phyloP scores from a whole-genome alignment of 371 early-diverging fungal genomes.

The Syncephalastrum racemosum region DNA sequence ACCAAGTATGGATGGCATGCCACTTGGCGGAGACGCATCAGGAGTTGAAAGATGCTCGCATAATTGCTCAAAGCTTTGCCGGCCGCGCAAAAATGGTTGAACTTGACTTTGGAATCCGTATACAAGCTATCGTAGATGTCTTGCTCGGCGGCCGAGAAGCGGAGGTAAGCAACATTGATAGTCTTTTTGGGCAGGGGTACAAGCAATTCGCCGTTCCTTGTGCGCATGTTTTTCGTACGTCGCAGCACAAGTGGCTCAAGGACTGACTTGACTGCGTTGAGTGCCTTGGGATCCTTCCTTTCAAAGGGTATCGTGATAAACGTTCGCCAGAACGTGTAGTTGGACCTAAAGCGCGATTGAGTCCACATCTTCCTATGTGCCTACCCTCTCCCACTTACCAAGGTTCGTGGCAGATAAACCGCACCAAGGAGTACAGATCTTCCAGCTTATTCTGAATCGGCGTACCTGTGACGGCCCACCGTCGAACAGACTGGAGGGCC shows the following conservation, averaged over 20 bases:
- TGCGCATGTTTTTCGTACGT: conserved; percentile 63
- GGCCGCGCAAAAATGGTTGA: conserved; percentile 43
- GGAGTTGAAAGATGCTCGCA: conserved; percentile 52
- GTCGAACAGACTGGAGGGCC: conserved; percentile 57
- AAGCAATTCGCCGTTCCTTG: conserved; percentile 56
- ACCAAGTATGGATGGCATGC: conserved; percentile 67
- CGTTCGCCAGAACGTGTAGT: conserved; percentile 63
- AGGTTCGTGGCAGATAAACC: conserved; percentile 76
- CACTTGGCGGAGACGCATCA: conserved; percentile 61
- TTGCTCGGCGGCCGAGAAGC: conserved; percentile 48
- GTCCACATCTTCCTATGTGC: background rate
- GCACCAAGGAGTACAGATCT: conserved; percentile 82
- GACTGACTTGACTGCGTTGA: conserved; percentile 64
- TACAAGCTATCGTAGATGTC: conserved; percentile 49
- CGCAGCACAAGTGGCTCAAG: conserved; percentile 68
- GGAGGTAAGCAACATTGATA: conserved; percentile 58
- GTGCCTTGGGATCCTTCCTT: conserved; percentile 53
- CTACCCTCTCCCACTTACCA: conserved; percentile 35
- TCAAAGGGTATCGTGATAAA: conserved; percentile 68
- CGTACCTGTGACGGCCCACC: conserved; percentile 84
- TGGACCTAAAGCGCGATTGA: conserved; percentile 24
- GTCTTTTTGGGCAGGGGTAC: conserved; percentile 61
- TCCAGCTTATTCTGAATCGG: conserved; percentile 74
- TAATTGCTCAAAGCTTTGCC: conserved; percentile 46
- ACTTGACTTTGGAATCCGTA: conserved; percentile 46